Evolutionary conservation across 805 yeast genomes (phyloP).

Genomic region (Saccharomycopsis babjevae): DNA sequence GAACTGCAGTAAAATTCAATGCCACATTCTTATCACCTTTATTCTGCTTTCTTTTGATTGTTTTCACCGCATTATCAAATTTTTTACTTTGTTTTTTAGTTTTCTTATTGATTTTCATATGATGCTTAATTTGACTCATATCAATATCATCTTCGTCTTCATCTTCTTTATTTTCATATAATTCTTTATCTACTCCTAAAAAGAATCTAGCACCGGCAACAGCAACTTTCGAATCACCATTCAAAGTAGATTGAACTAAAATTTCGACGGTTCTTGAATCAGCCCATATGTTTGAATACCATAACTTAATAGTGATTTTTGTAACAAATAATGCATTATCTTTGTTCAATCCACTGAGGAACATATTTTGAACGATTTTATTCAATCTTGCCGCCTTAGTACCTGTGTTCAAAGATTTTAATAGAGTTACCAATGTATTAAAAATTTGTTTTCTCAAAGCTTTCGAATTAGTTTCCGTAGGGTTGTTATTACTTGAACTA

Average conservation of each 20-base stretch:
- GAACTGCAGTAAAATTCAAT: constrained; percentile 90
- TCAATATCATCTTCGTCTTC: constrained; percentile 60
- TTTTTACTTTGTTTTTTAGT: constrained; percentile 71
- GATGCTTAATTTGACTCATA: constrained; percentile 48
- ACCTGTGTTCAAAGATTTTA: constrained; percentile 81
- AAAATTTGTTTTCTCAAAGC: constrained; percentile 76
- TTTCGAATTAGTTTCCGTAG: constrained; percentile 57
- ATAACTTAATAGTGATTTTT: constrained; percentile 83
- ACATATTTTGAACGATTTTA: constrained; percentile 80
- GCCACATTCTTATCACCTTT: constrained; percentile 33
- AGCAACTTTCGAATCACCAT: constrained; percentile 77
- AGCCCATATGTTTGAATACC: constrained; percentile 99
- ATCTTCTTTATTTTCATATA: constrained; percentile 67
- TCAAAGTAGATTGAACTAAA: constrained; percentile 92
- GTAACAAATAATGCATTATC: constrained; percentile 94
- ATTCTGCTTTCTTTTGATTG: constrained; percentile 49
- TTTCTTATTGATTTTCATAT: constrained; percentile 74
- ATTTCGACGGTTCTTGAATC: constrained; percentile 95
- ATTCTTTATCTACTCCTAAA: constrained; percentile 85
- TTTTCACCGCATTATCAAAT: constrained; percentile 62
- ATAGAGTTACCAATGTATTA: constrained; percentile 60
- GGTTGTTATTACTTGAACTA: constrained; percentile 35
- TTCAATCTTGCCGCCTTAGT: constrained; percentile 83
- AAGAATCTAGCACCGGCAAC: constrained; percentile 86
- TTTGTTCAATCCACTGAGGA: constrained; percentile 71